Percentiles rank a stretch among this genome's conserved stretches.
These are phyloP conservation scores for Botryobasidium botryosum DNA, from an alignment of 768 basidiomycete species.

Conservation along the genomic window DNA sequence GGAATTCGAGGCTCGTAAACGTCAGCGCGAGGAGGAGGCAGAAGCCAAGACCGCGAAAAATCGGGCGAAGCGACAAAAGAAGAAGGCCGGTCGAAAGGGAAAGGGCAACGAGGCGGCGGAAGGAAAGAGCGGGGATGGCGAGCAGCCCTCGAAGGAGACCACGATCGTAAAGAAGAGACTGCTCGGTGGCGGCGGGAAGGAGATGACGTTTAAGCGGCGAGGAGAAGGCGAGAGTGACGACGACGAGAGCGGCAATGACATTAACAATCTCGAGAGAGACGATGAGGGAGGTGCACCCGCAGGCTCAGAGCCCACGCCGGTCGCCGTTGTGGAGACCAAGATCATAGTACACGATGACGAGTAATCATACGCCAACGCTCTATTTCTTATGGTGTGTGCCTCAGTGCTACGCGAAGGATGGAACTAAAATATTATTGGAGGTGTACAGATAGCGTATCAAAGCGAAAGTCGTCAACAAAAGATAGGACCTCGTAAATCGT, in stretches of 20 bases:
- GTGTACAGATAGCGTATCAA: no score
- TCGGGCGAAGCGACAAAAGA: constrained; percentile 82
- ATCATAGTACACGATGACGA: constrained; percentile 25
- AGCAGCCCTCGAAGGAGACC: no score
- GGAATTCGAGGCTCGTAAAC: constrained; percentile 62
- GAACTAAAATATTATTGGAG: no score
- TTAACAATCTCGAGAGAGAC: constrained; percentile 9
- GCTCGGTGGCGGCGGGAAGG: constrained; percentile 46
- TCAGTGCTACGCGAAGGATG: no score
- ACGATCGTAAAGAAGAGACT: no score
- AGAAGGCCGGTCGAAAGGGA: constrained; percentile 34
- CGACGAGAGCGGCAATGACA: constrained; percentile 18
- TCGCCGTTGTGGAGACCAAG: constrained; percentile 15
- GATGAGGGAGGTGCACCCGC: constrained; percentile 7
- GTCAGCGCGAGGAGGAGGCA: constrained; percentile 48
- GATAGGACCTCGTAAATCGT: no score
- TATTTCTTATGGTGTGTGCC: no score
- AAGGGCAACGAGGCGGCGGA: constrained; percentile 29
- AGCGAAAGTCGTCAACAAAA: no score
- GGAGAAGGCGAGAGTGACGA: constrained; percentile 34
- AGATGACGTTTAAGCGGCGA: constrained; percentile 38
- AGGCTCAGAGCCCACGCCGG: constrained; percentile 9
- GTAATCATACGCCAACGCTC: no score
- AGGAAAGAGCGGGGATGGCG: no score
- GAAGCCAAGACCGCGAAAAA: constrained; percentile 93